Evolutionary conservation across 495 filamentous ascomycete genomes (phyloP), one percentile per base, ranked within the genome.

Genomic region (Neurospora tetraspora): DNA sequence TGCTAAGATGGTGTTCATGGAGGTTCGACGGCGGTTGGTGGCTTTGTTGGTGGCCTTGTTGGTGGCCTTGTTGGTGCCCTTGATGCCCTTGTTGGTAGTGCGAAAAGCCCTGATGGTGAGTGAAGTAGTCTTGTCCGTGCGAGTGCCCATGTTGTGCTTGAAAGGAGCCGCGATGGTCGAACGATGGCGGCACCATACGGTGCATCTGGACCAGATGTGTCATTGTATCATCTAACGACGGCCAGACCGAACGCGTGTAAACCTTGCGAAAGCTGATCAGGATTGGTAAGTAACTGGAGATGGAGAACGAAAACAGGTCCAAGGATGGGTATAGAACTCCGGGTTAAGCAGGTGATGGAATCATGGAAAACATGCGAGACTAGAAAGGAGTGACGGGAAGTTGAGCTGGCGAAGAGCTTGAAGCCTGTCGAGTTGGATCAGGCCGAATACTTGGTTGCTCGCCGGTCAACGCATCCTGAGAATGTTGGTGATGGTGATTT

Each of bases 141-240:
- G 53, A 34, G 27, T 16, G 53, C 27, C 53, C 27, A 18, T 16
- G 53, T 65, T 65, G 14, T 45, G 73, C 71, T 42, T 80, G 79
- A 61, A 78, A 75, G 38, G 78, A 75, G 47, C 78, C 75, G 18
- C 78, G 76, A 27, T 77, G 73, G 70, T 84, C 81, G 73, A 84
- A 77, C 68, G 78, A 80, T 16, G 79, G 77, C 61, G 78, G 83
- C 84, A 86, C 84, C 84, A 81, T 81, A 70, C 79, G 84, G 84
- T 85, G 84, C 81, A 80, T 81, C 72, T 85, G 83, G 69, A 85
- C 76, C 73, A 83, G 79, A 69, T 83, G 82, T 18, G 53, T 65
- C 53, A 65, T 65, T 65, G 53, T 65, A 65, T 31, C 53, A 65
- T 65, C 53, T 34, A 65, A 16, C 31, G 31, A 65, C 18, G 27